Percentiles rank a stretch among this genome's conserved stretches.
phyloP scores from a whole-genome alignment of 2,329 filamentous ascomycete species.

The Pseudocercospora pini-densiflorae region DNA sequence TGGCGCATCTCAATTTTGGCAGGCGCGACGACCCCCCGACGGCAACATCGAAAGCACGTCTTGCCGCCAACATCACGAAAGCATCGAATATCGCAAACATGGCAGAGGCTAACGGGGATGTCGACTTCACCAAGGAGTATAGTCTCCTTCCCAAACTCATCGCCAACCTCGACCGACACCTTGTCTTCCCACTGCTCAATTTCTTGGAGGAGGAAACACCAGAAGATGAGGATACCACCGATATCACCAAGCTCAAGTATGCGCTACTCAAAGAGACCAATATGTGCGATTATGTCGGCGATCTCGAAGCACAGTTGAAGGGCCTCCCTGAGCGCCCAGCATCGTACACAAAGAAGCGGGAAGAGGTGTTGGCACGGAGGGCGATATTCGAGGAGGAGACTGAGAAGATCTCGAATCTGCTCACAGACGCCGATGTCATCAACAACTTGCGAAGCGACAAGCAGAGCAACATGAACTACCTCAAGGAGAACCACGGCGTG shows the following conservation, averaged over 20 bases:
- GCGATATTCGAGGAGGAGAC: constrained; percentile 86
- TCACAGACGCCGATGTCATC: constrained; percentile 88
- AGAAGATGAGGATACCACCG: constrained; percentile 74
- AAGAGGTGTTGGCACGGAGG: constrained; percentile 82
- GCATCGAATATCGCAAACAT: constrained; percentile 37
- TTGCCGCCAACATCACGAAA: constrained; percentile 5
- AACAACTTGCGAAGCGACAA: constrained; percentile 93
- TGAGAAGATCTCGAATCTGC: constrained; percentile 82
- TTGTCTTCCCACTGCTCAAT: constrained; percentile 95
- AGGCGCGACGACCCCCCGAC: constrained; percentile 11
- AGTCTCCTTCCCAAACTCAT: constrained; percentile 88
- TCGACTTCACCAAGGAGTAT: constrained; percentile 61
- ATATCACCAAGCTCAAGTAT: constrained; percentile 86
- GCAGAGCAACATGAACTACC: constrained; percentile 96
- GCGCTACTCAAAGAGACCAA: constrained; percentile 95
- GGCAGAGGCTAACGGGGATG: constrained; percentile 47
- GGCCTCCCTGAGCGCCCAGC: constrained; percentile 75
- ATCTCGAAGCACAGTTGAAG: constrained; percentile 88
- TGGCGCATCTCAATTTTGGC: constrained; percentile 18
- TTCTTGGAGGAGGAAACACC: constrained; percentile 80
- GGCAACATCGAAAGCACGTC: background rate
- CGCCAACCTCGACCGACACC: constrained; percentile 89
- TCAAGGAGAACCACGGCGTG: constrained; percentile 95
- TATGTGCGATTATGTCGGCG: constrained; percentile 98
- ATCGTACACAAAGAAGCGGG: constrained; percentile 86